Evolutionary conservation across 208 protist species (phyloP).

Genomic region (Leishmania mexicana): DNA sequence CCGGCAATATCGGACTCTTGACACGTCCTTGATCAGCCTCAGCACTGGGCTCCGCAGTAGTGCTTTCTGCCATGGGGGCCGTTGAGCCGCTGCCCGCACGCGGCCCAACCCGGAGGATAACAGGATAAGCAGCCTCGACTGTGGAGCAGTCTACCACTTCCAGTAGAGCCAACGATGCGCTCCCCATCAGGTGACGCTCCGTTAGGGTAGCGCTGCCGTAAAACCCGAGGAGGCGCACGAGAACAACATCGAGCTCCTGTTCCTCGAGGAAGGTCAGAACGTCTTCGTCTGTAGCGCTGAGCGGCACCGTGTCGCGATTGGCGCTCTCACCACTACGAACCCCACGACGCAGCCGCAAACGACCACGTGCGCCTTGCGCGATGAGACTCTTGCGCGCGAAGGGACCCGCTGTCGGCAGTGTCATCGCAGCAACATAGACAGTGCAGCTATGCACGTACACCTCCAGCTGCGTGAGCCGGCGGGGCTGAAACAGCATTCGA

Average conservation of each 20-base stretch:
- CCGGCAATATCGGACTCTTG: not conserved
- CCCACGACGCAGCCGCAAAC: slow-evolving; percentile 12
- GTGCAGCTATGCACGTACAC: slow-evolving; percentile 33
- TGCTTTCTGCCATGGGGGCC: not conserved
- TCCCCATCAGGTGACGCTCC: slow-evolving; percentile 51
- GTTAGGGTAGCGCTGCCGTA: slow-evolving; percentile 48
- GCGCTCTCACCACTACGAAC: not conserved
- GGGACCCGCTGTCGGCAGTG: slow-evolving; percentile 13
- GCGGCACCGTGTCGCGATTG: slow-evolving; percentile 13
- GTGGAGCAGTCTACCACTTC: slow-evolving; percentile 66
- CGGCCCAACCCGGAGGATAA: slow-evolving; percentile 28
- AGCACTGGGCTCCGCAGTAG: not conserved
- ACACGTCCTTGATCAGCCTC: not conserved
- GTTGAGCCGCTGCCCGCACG: not conserved
- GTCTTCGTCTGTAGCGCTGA: slow-evolving; percentile 17
- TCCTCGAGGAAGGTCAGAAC: slow-evolving; percentile 18
- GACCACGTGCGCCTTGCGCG: slow-evolving; percentile 20
- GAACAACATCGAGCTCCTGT: slow-evolving; percentile 62
- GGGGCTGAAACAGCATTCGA: slow-evolving; percentile 33
- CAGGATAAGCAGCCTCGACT: slow-evolving; percentile 22
- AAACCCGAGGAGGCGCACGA: slow-evolving; percentile 46
- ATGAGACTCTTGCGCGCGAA: slow-evolving; percentile 18
- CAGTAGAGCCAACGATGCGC: slow-evolving; percentile 42
- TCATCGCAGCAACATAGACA: slow-evolving; percentile 25
- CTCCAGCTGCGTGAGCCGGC: slow-evolving; percentile 28